Percentiles rank a stretch among this genome's conserved stretches.
These are phyloP conservation scores for Exophiala calicioides DNA, from an alignment of 2,329 filamentous ascomycete genomes.

Conservation along the genomic window DNA sequence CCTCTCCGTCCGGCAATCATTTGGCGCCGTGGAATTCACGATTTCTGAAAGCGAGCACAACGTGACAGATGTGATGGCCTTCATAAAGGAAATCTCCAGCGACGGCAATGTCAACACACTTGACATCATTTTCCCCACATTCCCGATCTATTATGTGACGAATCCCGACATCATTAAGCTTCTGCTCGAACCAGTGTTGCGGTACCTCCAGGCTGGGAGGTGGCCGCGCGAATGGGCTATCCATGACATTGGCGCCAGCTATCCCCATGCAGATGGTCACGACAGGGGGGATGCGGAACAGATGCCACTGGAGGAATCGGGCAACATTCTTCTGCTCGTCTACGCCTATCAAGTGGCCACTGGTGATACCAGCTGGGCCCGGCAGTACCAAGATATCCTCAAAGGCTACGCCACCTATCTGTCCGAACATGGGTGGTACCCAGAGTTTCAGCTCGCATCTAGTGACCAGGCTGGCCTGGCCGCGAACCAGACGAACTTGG, in stretches of 20 bases:
- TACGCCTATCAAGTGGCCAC: conserved; percentile 43
- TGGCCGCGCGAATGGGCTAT: conserved; percentile 43
- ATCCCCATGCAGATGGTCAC: conserved; percentile 46
- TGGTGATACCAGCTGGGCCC: conserved; percentile 41
- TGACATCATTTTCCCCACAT: conserved; percentile 46
- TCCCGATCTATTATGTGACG: conserved; percentile 46
- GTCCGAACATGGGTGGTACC: conserved; percentile 42
- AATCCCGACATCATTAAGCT: conserved; percentile 47
- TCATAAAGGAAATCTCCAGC: conserved; percentile 48
- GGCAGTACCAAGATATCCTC: conserved; percentile 39
- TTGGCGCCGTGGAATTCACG: conserved; percentile 44
- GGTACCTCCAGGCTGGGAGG: conserved; percentile 43
- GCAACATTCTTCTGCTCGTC: conserved; percentile 43
- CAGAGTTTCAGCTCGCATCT: conserved; percentile 43
- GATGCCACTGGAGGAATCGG: conserved; percentile 47
- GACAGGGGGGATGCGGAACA: conserved; percentile 40
- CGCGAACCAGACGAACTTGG: conserved; percentile 50
- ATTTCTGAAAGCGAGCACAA: conserved; percentile 39
- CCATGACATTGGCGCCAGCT: conserved; percentile 45
- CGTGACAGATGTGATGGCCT: conserved; percentile 38
- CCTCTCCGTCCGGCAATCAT: conserved; percentile 45
- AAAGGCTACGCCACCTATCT: conserved; percentile 46
- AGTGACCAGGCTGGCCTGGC: conserved; percentile 46
- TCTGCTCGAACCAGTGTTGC: conserved; percentile 47
- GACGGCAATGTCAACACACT: conserved; percentile 48